These are phyloP conservation scores for Aspergillus arachidicola DNA, from an alignment of 2,329 filamentous ascomycete genomes.

Conservation along the genomic window DNA sequence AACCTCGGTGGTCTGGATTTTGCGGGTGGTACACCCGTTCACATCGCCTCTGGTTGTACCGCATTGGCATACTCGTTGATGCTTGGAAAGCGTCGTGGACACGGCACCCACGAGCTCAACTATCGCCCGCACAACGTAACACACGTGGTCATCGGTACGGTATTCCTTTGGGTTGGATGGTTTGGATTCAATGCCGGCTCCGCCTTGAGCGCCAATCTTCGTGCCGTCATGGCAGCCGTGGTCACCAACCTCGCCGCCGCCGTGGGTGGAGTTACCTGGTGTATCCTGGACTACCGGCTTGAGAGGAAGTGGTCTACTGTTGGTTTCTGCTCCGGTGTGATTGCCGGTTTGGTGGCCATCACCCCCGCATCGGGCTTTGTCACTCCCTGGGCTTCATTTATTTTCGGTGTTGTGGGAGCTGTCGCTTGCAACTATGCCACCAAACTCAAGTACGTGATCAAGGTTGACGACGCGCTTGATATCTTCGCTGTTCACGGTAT, in stretches of 20 bases:
- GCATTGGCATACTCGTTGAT: constrained; percentile 90
- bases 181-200: constrained; percentile 93
- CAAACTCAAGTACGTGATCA: constrained; percentile 82
- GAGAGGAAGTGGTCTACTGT: constrained; percentile 92
- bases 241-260: constrained; percentile 85
- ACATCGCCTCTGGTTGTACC: constrained; percentile 80
- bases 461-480: constrained; percentile 82
- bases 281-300: constrained; percentile 82
- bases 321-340: constrained; percentile 88
- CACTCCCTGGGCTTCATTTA: constrained; percentile 78
- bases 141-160: constrained; percentile 87
- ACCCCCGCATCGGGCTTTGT: constrained; percentile 87
- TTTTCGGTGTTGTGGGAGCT: constrained; percentile 77
- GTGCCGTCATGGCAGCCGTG: constrained; percentile 82
- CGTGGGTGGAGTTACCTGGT: constrained; percentile 86
- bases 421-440: constrained; percentile 84
- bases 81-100: constrained; percentile 81
- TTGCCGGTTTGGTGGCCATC: constrained; percentile 84
- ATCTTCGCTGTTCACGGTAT: constrained; percentile 84
- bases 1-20: constrained; percentile 83
- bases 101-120: constrained; percentile 85
- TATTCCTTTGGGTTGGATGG: constrained; percentile 95
- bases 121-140: constrained; percentile 93
- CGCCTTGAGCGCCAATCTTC: constrained; percentile 77
- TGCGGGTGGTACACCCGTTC: constrained; percentile 86